A percentile compares a stretch with the other conserved stretches of the same genome.
Conservation (phyloP, 1,284 basidiomycete species). For the Naganishia cerealis region DNA sequence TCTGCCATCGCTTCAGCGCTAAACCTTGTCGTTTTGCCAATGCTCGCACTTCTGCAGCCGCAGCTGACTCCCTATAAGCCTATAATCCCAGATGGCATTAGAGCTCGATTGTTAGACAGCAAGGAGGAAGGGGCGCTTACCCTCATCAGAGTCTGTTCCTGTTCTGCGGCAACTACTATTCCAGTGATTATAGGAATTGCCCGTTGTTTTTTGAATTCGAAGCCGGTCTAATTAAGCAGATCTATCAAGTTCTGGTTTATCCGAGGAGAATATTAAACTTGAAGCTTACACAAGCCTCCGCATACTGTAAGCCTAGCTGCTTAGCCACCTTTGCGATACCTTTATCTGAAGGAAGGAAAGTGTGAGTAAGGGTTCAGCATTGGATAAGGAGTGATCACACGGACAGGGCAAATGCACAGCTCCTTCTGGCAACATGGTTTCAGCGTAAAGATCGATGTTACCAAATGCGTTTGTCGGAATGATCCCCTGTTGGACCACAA, state of each 20-base stretch:
- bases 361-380: conserved; percentile 16
- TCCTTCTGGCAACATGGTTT: conserved; percentile 88
- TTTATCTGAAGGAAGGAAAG: conserved; percentile 62
- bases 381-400: conserved; percentile 47
- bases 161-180: conserved; percentile 80
- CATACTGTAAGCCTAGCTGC: conserved; percentile 81
- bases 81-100: conserved; percentile 44
- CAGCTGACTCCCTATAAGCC: conserved; percentile 81
- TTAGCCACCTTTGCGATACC: conserved; percentile 84
- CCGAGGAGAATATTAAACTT: conserved; percentile 52
- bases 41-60: conserved; percentile 73
- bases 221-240: conserved; percentile 59
- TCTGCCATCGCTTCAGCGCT: conserved; percentile 83
- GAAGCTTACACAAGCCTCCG: conserved; percentile 74
- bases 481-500: conserved; percentile 64
- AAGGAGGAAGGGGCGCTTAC: conserved; percentile 55
- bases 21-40: conserved; percentile 73
- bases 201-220: conserved; percentile 87
- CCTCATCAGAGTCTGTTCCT: conserved; percentile 74
- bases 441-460: conserved; percentile 93
- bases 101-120: background rate
- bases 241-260: background rate
- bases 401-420: conserved; percentile 83
- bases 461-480: conserved; percentile 95
- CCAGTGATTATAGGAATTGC: conserved; percentile 83